Evolutionary conservation across 441 rosid genomes (phyloP), one percentile per base, ranked within the genome.

Genomic region (Biscutella laevigata): DNA sequence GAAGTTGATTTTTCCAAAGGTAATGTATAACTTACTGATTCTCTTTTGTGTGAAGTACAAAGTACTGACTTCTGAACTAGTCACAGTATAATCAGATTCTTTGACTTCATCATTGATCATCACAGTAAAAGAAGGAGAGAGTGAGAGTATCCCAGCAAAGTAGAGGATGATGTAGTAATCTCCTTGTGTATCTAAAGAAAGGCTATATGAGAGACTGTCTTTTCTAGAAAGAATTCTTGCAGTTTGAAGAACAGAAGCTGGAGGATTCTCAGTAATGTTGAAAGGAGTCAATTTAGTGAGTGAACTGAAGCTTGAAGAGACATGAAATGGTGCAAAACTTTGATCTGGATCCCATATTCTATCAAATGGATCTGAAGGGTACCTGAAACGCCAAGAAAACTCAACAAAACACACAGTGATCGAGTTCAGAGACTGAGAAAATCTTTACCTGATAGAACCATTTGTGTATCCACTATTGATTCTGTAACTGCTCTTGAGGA

Each of bases 331-430:
- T 9, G 69, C 64, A 53, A 74, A 87, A 64, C 73, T 70, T 45
- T 68, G 68, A 67, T 87, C 95, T 5, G 80, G 75, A 62, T 90
- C 92, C 98, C 95, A 90, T 33, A 84, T 71, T 12, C 95, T 79
- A 73, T 90, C 98, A 72, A 59, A 86, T n/a, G 78, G 86, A 72
- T 90, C 95, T 53, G 20, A 28, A 38, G 95, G 95, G 41, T 84
- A 90, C 82, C 97, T 88, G 73, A 10, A 48, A 49, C 26, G 26
- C 55, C 16, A 15, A 29, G 12, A 37, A n/a, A 13, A 25, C 5
- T 17, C n/a, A 36, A 40, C 4, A 28, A 53, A 14, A 22, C 54
- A 53, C 15, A 61, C 6, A 6, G 40, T 25, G 15, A 25, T 37
- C 17, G 37, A 12, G 19, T 57, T 30, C 14, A 38, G 53, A 43